Evolutionary conservation across 1,139 yeast species (phyloP), one percentile per base, ranked within the genome.

Genomic region (Nakaseomyces glabratus): DNA sequence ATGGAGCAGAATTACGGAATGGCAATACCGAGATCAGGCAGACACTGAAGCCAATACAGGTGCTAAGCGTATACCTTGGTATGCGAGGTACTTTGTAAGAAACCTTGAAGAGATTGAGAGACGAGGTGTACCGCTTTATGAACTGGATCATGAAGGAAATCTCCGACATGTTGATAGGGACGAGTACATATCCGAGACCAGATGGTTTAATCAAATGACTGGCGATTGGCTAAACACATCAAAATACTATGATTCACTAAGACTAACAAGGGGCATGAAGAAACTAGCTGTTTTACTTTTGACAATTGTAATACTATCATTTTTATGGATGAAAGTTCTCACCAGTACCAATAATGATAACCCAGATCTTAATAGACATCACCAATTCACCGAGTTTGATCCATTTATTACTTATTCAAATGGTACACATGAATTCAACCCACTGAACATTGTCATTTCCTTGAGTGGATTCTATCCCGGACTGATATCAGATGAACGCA

Each of bases 1-100:
- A 63, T 65, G 19, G 36, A 31, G 37, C 72, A 74, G 46, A 76
- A 78, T 29, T 54, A 48, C 31, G 46, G 57, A n/a, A n/a, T n/a
- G n/a, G n/a, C n/a, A n/a, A n/a, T n/a, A n/a, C n/a, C n/a, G n/a
- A n/a, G n/a, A n/a, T n/a, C n/a, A n/a, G n/a, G n/a, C n/a, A n/a
- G n/a, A n/a, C n/a, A n/a, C n/a, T n/a, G n/a, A n/a, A n/a, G n/a
- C n/a, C n/a, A n/a, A n/a, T n/a, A n/a, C n/a, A n/a, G n/a, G n/a
- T n/a, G n/a, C n/a, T n/a, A n/a, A n/a, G n/a, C n/a, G n/a, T n/a
- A 3, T 45, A 48, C 20, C 57, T 56, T 25, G 59, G 59, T 40
- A 61, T 61, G 47, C 60, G 64, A 43, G 43, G 45, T 11, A 41
- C 55, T 24, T 52, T 54, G 57, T 57, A 35, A 40, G 21, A 8